A percentile compares a stretch with the other conserved stretches of the same genome.
Evolutionary conservation across 2,329 filamentous ascomycete genomes (phyloP).

Genomic region (Beauveria pseudobassiana): DNA sequence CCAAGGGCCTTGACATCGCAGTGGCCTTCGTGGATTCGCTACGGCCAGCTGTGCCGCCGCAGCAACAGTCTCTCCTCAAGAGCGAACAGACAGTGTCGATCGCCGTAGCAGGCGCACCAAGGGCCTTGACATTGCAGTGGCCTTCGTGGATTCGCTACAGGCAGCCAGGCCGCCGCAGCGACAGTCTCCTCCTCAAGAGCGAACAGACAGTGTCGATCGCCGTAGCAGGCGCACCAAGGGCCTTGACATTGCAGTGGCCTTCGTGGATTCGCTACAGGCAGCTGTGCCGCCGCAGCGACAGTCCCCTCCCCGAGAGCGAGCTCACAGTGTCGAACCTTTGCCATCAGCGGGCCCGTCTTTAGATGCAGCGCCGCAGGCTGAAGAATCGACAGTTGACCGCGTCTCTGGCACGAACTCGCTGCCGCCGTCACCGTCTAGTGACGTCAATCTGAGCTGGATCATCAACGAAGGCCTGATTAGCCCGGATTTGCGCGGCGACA

Average conservation of each 20-base stretch:
- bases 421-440: conserved; percentile 23
- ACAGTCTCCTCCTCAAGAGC: background rate
- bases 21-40: too few relatives aligned
- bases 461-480: conserved; percentile 30
- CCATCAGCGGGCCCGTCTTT: background rate
- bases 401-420: conserved; percentile 27
- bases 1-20: background rate
- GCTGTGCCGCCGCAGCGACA: background rate
- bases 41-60: background rate
- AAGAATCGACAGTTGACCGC: conserved; percentile 1
- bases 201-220: background rate
- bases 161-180: background rate
- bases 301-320: background rate
- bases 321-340: background rate
- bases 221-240: background rate
- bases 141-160: background rate
- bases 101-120: background rate
- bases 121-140: background rate
- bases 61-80: background rate
- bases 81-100: background rate
- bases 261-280: background rate
- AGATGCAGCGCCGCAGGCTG: background rate
- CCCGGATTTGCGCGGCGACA: conserved; percentile 27
- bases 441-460: conserved; percentile 37
- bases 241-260: background rate